These are phyloP conservation scores for Smithsoniella earleae DNA, from an alignment of 163 green algal species.

Conservation along the genomic window DNA sequence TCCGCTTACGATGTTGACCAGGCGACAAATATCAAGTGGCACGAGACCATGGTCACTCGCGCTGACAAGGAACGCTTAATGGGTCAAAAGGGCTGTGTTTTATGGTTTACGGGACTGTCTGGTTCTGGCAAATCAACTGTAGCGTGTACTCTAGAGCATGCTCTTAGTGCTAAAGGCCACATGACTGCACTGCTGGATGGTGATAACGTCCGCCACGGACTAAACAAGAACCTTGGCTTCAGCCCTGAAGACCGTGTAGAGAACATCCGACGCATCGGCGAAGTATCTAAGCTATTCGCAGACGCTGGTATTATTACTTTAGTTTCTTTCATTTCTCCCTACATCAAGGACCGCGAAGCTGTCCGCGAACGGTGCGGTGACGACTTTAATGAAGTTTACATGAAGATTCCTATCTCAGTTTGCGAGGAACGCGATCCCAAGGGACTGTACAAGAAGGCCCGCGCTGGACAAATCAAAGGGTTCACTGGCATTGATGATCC, in stretches of 20 bases:
- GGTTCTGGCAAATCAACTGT: conserved; percentile 82
- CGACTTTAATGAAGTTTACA: conserved; percentile 82
- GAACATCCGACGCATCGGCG: conserved; percentile 88
- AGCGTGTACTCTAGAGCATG: conserved; percentile 83
- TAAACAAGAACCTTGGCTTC: conserved; percentile 92
- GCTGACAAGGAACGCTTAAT: conserved; percentile 73
- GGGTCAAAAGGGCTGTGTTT: conserved; percentile 75
- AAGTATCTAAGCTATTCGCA: conserved; percentile 88
- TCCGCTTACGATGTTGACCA: conserved; percentile 61
- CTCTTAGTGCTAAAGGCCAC: conserved; percentile 59
- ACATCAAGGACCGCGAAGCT: conserved; percentile 61
- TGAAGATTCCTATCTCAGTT: conserved; percentile 62
- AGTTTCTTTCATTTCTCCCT: conserved; percentile 92
- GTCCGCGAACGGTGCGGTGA: conserved; percentile 59
- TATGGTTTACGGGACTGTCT: conserved; percentile 91
- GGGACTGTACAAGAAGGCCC: conserved; percentile 91
- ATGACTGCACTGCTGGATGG: conserved; percentile 62
- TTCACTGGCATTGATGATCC: conserved; percentile 90
- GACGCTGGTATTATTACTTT: conserved; percentile 83
- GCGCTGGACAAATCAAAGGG: conserved; percentile 81
- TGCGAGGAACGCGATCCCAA: conserved; percentile 87
- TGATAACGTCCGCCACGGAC: conserved; percentile 90
- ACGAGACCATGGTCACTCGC: conserved; percentile 63
- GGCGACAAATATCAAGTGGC: conserved; percentile 87
- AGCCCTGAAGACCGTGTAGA: conserved; percentile 67